phyloP scores from a whole-genome alignment of 192 early-diverging fungal species.

The Linnemannia exigua region DNA sequence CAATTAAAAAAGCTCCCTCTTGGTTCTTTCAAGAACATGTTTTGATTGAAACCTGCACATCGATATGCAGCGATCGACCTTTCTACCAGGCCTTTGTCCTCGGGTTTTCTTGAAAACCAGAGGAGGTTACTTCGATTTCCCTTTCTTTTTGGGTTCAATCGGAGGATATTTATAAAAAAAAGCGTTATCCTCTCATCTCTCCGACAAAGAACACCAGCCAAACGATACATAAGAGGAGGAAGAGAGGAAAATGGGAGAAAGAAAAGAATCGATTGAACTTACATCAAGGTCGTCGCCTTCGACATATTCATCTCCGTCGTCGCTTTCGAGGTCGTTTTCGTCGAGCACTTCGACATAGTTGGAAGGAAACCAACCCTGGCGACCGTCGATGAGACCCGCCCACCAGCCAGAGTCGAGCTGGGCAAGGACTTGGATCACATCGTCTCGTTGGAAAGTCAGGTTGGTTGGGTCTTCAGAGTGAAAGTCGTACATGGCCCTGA shows the following conservation, averaged over 20 bases:
- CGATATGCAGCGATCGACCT: neutral
- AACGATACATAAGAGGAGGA: neutral
- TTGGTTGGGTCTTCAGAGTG: constrained; percentile 76
- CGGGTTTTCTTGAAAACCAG: no score
- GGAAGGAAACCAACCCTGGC: constrained; percentile 85
- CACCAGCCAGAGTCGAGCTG: constrained; percentile 91
- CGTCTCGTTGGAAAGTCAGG: constrained; percentile 81
- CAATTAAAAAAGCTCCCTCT: no score
- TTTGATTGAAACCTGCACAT: no score
- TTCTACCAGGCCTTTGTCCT: no score
- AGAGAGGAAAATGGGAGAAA: no score
- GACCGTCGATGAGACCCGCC: constrained; percentile 79
- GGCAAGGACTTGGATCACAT: constrained; percentile 85
- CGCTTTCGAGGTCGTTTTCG: constrained; percentile 62
- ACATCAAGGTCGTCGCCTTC: constrained; percentile 49
- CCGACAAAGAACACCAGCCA: constrained; percentile 1
- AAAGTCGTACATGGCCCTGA: constrained; percentile 86
- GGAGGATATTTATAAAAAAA: neutral
- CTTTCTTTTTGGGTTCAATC: constrained; percentile 8
- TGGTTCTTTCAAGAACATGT: no score
- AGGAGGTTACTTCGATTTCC: neutral
- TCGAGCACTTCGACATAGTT: constrained; percentile 75
- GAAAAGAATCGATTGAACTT: constrained; percentile 32
- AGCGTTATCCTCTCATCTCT: neutral
- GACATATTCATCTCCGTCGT: constrained; percentile 35